These are phyloP conservation scores for Saturnispora diversa DNA, from an alignment of 805 yeast genomes.

Conservation along the genomic window DNA sequence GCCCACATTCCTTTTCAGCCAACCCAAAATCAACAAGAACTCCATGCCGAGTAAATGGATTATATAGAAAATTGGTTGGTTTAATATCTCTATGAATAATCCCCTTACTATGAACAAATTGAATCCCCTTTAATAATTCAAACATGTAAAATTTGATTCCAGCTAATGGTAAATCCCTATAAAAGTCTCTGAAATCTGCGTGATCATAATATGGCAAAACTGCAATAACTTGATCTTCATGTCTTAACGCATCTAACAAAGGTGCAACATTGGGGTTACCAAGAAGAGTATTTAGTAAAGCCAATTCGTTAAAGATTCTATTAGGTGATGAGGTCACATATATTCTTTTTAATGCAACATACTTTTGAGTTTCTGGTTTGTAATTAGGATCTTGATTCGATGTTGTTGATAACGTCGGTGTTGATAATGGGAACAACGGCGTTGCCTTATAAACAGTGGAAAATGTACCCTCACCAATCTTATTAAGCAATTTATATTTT, in stretches of 20 bases:
- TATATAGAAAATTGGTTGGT: constrained; percentile 83
- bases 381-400: background rate
- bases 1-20: constrained; percentile 55
- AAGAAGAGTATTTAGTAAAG: constrained; percentile 58
- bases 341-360: constrained; percentile 85
- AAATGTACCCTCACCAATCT: constrained; percentile 79
- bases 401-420: constrained; percentile 1
- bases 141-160: constrained; percentile 77
- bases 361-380: constrained; percentile 23
- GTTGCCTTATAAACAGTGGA: constrained; percentile 63
- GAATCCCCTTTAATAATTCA: constrained; percentile 70
- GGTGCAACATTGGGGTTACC: constrained; percentile 79
- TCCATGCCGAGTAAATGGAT: constrained; percentile 60
- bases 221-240: constrained; percentile 87
- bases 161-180: constrained; percentile 64
- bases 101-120: constrained; percentile 81
- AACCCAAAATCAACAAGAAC: constrained; percentile 88
- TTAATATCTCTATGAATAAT: constrained; percentile 90
- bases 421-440: constrained; percentile 26
- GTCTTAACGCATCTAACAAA: constrained; percentile 75
- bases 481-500: constrained; percentile 35
- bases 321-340: constrained; percentile 94
- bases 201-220: constrained; percentile 88
- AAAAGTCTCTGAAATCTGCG: constrained; percentile 82
- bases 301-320: constrained; percentile 82